Evolutionary conservation across 108 stramenopile genomes (phyloP), one percentile per base, ranked within the genome.

Genomic region (Conticribra weissflogii): DNA sequence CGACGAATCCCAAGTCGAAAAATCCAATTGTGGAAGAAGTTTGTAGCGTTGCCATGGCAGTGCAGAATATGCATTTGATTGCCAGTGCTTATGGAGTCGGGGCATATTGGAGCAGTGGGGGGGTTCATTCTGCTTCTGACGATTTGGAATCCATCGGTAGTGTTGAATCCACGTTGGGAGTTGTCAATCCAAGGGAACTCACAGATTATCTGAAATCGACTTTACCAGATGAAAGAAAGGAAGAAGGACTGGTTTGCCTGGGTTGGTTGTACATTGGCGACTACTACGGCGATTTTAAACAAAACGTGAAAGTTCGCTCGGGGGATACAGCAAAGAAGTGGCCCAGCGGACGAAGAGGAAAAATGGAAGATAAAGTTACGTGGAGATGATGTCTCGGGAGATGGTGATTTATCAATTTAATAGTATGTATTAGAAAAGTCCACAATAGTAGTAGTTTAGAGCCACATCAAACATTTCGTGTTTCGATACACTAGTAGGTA

Each of bases 251-350:
- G 17, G 29, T 68, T 2, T 76, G 72, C 50, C 54, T 81, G 19
- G 80, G 80, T 41, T 81, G 80, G 80, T 46, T 81, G 53, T 76
- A 64, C 46, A 54, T 81, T 32, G 74, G 79, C 1, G 69, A 66
- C 15, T 81, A 46, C 55, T 62, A 69, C 53, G 72, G 60, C 2
- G n/a, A n/a, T n/a, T n/a, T n/a, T n/a, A n/a, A n/a, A n/a, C n/a
- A n/a, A n/a, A n/a, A n/a, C n/a, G n/a, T n/a, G n/a, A n/a, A n/a
- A n/a, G n/a, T n/a, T n/a, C 17, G 31, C 4, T 52, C 0, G 30
- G 21, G 33, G 17, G 33, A 12, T 4, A 17, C 15, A 7, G 47
- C 3, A 21, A 78, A 78, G 50, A 59, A 66, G 45, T 72, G 77
- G 77, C 77, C 77, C 24, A 23, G 47, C 45, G 63, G 77, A 45